Evolutionary conservation across 2,329 filamentous ascomycete genomes (phyloP), one percentile per base, ranked within the genome.

Genomic region (Dactylellina drechsleri): DNA sequence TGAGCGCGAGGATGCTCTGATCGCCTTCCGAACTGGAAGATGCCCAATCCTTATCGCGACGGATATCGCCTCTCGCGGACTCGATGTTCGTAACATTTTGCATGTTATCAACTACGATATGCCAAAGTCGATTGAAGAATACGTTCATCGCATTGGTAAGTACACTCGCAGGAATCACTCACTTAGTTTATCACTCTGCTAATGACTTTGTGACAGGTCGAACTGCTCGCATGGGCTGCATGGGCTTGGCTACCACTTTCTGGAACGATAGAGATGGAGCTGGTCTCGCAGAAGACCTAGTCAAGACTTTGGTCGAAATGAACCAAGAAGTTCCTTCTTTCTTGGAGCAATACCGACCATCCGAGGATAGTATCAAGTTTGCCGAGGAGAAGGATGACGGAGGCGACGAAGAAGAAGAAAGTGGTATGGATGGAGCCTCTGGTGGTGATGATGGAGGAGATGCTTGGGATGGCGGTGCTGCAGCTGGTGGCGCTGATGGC

Each of bases 91-190:
- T 70, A 92, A 95, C 77, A 90, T 98, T 4, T 88, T 90, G 84
- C 92, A 97, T 77, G 91, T 99, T 74, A 90, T 99, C 85, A 98
- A 99, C 83, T 98, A 89, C 79, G 93, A 98, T 76, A 84, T 98
- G 1, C 86, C 94, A 78, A 93, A 92, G n/a, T 94, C 93, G 1
- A 96, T 97, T 66, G 89, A 92, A 57, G 95, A 98, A 81, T 99
- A 98, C 79, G 89, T 91, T 26, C 95, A 99, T 80, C 92, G 95
- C 12, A 98, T 98, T 80, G 95, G 91, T 92, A 87, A 83, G 85
- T 80, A 2, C n/a, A 28, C 26, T 28, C 7, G 3, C 26, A 28
- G 7, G 7, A 7, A 28, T 28, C 26, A 4, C 26, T 28, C 26
- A 28, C 3, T 4, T 28, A 28, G 7, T 28, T 28, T 28, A n/a